These are phyloP conservation scores for Vishniacozyma victoriae DNA, from an alignment of 768 basidiomycete species.

Conservation along the genomic window DNA sequence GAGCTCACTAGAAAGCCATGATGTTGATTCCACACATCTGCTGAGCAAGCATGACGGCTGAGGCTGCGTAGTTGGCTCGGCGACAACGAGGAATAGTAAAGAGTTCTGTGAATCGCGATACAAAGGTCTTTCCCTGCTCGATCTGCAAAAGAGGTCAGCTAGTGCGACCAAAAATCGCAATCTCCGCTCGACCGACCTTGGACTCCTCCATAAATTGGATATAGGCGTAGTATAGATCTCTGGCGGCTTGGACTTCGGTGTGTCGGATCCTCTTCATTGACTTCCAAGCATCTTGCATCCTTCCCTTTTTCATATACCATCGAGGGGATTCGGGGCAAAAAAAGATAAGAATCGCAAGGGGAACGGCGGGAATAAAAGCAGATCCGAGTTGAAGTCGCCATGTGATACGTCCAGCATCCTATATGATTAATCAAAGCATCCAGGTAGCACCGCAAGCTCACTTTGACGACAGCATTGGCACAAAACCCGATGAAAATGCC, in stretches of 20 bases:
- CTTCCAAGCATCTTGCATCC: constrained; percentile 39
- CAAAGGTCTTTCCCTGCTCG: neutral
- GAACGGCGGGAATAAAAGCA: constrained; percentile 19
- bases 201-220: constrained; percentile 35
- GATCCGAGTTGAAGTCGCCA: constrained; percentile 48
- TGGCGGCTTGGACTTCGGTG: constrained; percentile 44
- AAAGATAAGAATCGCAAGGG: constrained; percentile 18
- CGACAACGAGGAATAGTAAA: constrained; percentile 48
- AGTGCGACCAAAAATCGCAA: no score
- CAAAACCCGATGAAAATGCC: constrained; percentile 45
- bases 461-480: constrained; percentile 40
- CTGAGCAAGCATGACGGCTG: constrained; percentile 45
- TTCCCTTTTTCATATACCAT: constrained; percentile 46
- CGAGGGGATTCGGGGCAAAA: constrained; percentile 36
- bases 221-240: constrained; percentile 48
- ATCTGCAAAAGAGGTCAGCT: neutral
- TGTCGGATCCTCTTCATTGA: constrained; percentile 41
- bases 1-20: constrained; percentile 49
- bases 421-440: neutral
- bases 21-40: constrained; percentile 42
- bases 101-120: constrained; percentile 42
- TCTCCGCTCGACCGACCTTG: constrained; percentile 6
- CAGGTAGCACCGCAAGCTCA: neutral
- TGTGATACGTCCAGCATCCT: constrained; percentile 32
- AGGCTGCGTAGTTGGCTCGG: constrained; percentile 45